Base-by-base conservation (phyloP, 352 stramenopile species). In the Pythium scleroteichum region DNA sequence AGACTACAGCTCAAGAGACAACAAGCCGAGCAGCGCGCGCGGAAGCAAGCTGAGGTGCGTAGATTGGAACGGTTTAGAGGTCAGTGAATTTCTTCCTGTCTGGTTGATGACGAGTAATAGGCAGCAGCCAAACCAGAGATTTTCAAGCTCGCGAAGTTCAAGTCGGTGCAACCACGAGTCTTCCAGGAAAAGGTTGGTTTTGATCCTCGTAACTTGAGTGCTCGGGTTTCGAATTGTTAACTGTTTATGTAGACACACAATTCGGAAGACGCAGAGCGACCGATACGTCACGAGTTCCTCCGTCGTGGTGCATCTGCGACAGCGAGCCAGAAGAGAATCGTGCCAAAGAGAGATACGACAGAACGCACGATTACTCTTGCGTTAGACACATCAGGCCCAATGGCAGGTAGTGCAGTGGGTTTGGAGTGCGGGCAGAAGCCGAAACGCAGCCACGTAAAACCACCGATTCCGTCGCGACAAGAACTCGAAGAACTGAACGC, bases 111-210 rank as follows among this genome's bases (percentile, higher is more conserved):
- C n/a, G 16, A 45, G 14, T 50, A 29, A 23, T 49, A 87, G 78
- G 76, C 78, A 10, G 62, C 57, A 23, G 39, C 66, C 8, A 49
- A 67, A 17, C 73, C 64, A 3, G 68, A 88, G 47, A 65, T 68
- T 9, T 91, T 91, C 70, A 91, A 89, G 60, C 62, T 91, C 6
- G 75, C 72, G 32, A 79, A 65, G 51, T 91, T 91, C 53, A 89
- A 89, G 64, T 58, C 49, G 7, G 74, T 86, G 4, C 74, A 73
- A 19, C 64, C 82, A 27, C 73, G 78, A 23, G 74, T 88, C 1
- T 84, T 70, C 26, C 64, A 71, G 49, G 63, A 77, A 20, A 69
- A 80, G 45, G 68, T 73, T n/a, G 13, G 33, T 46, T 40, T 10
- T 49, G 46, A 19, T 63, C 4, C 9, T 52, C 49, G 19, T 19